Percentiles rank a stretch among this genome's conserved stretches.
Evolutionary conservation across 306 rosid species (phyloP).

Genomic region (Sphenostylis stenocarpa): DNA sequence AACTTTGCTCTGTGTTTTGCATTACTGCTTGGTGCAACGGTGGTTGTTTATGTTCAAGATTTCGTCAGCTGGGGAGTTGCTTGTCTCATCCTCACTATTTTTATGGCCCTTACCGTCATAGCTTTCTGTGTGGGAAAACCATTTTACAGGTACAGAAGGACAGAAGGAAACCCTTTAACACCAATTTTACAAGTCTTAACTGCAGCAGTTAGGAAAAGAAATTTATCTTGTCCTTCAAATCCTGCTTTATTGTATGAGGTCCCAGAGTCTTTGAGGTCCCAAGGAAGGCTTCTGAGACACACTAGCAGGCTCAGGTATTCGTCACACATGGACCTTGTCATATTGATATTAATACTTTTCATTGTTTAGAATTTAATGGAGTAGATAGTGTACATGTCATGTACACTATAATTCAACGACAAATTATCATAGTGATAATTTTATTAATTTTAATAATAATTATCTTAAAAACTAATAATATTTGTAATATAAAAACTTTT

Average conservation of each 20-base stretch:
- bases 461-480: not conserved
- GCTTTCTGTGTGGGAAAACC: constrained; percentile 43
- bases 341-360: not conserved
- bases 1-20: constrained; percentile 41
- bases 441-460: not conserved
- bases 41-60: constrained; percentile 49
- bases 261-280: not conserved
- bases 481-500: not conserved
- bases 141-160: constrained; percentile 40
- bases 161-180: constrained; percentile 49
- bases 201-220: constrained; percentile 55
- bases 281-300: not conserved
- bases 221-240: constrained; percentile 37
- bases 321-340: not conserved
- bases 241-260: constrained; percentile 46
- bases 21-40: constrained; percentile 44
- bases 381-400: not conserved
- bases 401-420: not conserved
- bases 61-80: constrained; percentile 50
- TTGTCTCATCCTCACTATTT: constrained; percentile 30
- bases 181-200: constrained; percentile 46
- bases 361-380: not conserved
- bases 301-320: constrained; percentile 45
- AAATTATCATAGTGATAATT: not conserved
- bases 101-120: constrained; percentile 36